Evolutionary conservation across 192 early-diverging fungal genomes (phyloP), one percentile per base, ranked within the genome.

Genomic region (Glomus cerebriforme): DNA sequence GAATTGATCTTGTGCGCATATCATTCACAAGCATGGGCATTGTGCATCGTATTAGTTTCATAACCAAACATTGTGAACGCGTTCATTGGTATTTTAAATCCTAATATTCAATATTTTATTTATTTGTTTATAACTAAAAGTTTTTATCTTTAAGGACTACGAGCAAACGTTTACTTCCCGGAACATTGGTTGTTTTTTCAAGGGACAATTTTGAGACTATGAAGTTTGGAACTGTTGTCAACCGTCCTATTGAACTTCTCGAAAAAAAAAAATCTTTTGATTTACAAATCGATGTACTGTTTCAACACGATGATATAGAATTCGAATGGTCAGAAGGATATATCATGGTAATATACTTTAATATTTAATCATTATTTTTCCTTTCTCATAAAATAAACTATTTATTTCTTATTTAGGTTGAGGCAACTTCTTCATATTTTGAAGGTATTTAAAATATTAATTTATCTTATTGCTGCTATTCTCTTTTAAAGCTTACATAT

Each of bases 111-210:
- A 34, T 7, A 64, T 39, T 59, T 3, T 26, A 9, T 35, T 59
- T 63, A 32, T 34, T 12, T 13, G 7, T 22, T n/a, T 31, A 6
- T 26, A 58, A 43, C 2, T 37, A 15, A n/a, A 70, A 17, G 6
- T 12, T 49, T 34, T 39, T 68, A 39, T 68, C 2, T 49, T 19
- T 47, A 9, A 71, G 85, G 77, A 45, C 10, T 82, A 86, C 22
- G 29, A 86, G 85, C 1, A 90, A 88, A 70, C 83, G 89, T 32
- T 79, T 90, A 43, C 82, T 89, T 37, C 82, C 87, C 22, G 89
- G 89, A n/a, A 79, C 87, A 2, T 77, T 88, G 7, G 88, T 90
- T n/a, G 76, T 86, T 13, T 78, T 90, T 10, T 86, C 89, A 0
- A 81, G 78, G 19, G 85, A 90, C 45, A 43, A 87, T 19, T 90